Percentiles rank a stretch among this genome's conserved stretches.
phyloP scores from a whole-genome alignment of 306 rosid genomes.

The Canavalia ensiformis region DNA sequence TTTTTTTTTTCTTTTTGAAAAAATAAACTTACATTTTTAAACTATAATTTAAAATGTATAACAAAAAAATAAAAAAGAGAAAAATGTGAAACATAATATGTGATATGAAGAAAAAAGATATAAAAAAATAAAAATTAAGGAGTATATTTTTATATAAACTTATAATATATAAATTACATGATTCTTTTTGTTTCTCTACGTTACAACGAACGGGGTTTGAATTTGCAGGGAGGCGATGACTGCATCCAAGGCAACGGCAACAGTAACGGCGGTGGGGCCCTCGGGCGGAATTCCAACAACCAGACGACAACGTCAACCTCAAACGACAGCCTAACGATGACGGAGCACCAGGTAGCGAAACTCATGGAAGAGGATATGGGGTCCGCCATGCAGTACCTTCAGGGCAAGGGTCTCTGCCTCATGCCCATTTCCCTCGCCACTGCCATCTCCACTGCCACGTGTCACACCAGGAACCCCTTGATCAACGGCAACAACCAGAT shows the following conservation, averaged over 20 bases:
- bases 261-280: conserved; percentile 48
- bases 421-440: conserved; percentile 94
- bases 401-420: conserved; percentile 88
- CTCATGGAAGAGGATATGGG: conserved; percentile 95
- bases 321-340: conserved; percentile 71
- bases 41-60: too few species aligned
- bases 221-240: conserved; percentile 78
- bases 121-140: too few species aligned
- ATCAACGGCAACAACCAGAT: conserved; percentile 22
- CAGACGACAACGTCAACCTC: conserved; percentile 65
- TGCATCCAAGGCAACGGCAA: conserved; percentile 64
- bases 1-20: too few species aligned
- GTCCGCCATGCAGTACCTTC: conserved; percentile 91
- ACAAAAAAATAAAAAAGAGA: too few species aligned
- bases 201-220: conserved; percentile 15
- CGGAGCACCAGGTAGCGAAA: conserved; percentile 88
- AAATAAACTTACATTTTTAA: too few species aligned
- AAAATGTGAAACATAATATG: too few species aligned
- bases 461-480: conserved; percentile 71
- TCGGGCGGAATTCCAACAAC: conserved; percentile 40
- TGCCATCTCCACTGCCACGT: conserved; percentile 85
- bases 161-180: too few species aligned
- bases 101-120: too few species aligned
- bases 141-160: too few species aligned
- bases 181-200: neutral